Evolutionary conservation across 108 stramenopile species (phyloP), one percentile per base, ranked within the genome.

Genomic region (Skeletonema tropicum): DNA sequence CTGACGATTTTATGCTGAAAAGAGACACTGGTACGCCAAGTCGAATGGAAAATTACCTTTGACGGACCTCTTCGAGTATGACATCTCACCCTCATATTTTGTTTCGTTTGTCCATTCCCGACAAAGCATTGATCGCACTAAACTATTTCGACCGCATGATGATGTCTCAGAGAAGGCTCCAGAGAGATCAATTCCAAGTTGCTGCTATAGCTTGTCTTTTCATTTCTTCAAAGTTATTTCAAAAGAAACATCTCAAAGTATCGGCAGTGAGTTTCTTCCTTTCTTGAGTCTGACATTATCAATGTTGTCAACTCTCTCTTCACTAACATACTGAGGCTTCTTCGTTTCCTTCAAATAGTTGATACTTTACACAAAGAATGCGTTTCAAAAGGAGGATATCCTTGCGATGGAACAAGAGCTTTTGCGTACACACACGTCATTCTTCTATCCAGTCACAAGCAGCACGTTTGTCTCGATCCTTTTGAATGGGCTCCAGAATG

Each of bases 91-190:
- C 36, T 36, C n/a, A 4, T 6, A 7, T 36, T 36, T 36, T 6
- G 36, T n/a, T n/a, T n/a, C n/a, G n/a, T n/a, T 36, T 36, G 0
- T 36, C 36, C 6, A 6, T n/a, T n/a, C n/a, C n/a, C n/a, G n/a
- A n/a, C n/a, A 38, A 6, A 32, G 67, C 73, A 49, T 30, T 70
- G 29, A 74, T 80, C n/a, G 79, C 79, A 2, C 23, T 80, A n/a
- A 49, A 62, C 0, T 74, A 70, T n/a, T 66, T 42, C 15, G 73
- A 74, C 41, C 46, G 79, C 9, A 60, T 60, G 30, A 25, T 74
- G 30, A 33, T 41, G 38, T 25, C 21, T 8, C 14, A 55, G 32
- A 39, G 57, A 6, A 29, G 35, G 73, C 25, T 36, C 6, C 1
- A 69, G 6, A 21, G 62, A 64, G 66, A 66, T 2, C 21, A 63